Base-by-base conservation (phyloP, 2,329 filamentous ascomycete genomes). In the Ophiognomonia clavigignenti-juglandacearum region DNA sequence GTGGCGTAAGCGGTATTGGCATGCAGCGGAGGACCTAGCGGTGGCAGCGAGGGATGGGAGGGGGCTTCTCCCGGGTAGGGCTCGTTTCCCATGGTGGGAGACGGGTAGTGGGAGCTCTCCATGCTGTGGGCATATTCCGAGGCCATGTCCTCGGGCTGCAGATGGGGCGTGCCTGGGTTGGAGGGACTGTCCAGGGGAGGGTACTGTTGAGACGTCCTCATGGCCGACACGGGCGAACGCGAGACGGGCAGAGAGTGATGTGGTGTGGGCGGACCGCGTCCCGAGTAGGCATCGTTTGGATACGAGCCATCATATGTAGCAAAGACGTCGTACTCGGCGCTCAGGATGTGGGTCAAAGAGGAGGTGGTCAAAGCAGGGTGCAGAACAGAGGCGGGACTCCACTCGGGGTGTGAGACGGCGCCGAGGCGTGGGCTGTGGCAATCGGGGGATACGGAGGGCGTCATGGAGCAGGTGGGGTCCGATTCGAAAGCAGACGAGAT, bases 291-390 rank as follows among this genome's bases (percentile, higher is more conserved):
- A 50, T 75, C 71, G 55, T 72, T 68, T 3, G 71, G 43, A 29
- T 39, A 45, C 4, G 40, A 53, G 18, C 65, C 56, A 29, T 72
- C 68, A 56, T 76, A 78, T 47, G 66, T 64, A 51, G 66, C 64
- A 57, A 77, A 80, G 24, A 69, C 60, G 55, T 75, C 72, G 57
- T 78, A 80, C 38, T 77, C 75, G 29, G 70, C 59, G 27, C 73
- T 65, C 47, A 77, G 59, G 24, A 75, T 66, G 54, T 67, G 72
- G 44, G 73, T 66, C 51, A 71, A 65, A 46, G 64, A 62, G 38
- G 70, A 60, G 4, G 68, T 65, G 2, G 67, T 67, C 32, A 69
- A 62, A 18, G 63, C 57, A 22, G 68, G 59, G 22, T 72, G 68
- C 49, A 74, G 62, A 35, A 67, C 55, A 27, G 63, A 55, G 20